A percentile compares a stretch with the other conserved stretches of the same genome.
Conservation (phyloP, 805 yeast species). For the Lipomyces yamadae region DNA sequence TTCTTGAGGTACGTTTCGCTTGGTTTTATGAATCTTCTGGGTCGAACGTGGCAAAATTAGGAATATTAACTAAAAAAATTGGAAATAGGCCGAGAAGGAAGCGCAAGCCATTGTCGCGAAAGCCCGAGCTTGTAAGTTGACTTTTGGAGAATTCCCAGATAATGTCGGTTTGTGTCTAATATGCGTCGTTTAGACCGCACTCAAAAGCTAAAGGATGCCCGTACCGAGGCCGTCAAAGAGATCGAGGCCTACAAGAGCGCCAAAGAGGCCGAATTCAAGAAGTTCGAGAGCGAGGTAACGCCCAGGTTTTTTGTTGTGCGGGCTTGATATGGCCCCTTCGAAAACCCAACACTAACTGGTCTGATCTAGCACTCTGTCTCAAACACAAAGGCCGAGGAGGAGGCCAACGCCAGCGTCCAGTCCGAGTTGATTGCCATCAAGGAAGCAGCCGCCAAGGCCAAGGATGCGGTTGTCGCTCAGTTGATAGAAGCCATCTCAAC, state of each 20-base stretch:
- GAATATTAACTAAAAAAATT: not conserved
- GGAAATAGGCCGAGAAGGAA: slow-evolving; percentile 79
- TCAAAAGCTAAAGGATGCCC: slow-evolving; percentile 88
- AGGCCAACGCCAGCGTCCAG: slow-evolving; percentile 76
- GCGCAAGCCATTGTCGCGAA: slow-evolving; percentile 95
- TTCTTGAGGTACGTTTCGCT: slow-evolving; percentile 56
- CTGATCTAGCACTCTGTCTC: slow-evolving; percentile 62
- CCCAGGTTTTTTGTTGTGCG: not conserved
- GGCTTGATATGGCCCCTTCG: too few relatives aligned
- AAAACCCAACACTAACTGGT: not conserved
- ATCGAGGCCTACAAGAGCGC: slow-evolving; percentile 81
- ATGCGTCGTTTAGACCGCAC: slow-evolving; percentile 60
- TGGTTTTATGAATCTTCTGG: too few relatives aligned
- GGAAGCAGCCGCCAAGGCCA: slow-evolving; percentile 65
- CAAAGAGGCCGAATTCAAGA: slow-evolving; percentile 81
- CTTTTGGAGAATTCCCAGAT: not conserved
- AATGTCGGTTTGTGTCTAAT: slow-evolving; percentile 32
- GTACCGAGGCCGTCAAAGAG: slow-evolving; percentile 88
- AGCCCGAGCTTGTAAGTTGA: slow-evolving; percentile 78
- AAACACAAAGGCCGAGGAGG: slow-evolving; percentile 75
- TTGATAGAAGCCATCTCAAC: slow-evolving; percentile 77
- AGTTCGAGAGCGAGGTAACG: slow-evolving; percentile 63
- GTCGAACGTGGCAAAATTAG: too few relatives aligned
- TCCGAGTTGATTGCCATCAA: slow-evolving; percentile 71
- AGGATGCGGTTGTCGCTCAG: slow-evolving; percentile 69